Evolutionary conservation across 495 filamentous ascomycete species (phyloP), one percentile per base, ranked within the genome.

Genomic region (Penicillium daleae): DNA sequence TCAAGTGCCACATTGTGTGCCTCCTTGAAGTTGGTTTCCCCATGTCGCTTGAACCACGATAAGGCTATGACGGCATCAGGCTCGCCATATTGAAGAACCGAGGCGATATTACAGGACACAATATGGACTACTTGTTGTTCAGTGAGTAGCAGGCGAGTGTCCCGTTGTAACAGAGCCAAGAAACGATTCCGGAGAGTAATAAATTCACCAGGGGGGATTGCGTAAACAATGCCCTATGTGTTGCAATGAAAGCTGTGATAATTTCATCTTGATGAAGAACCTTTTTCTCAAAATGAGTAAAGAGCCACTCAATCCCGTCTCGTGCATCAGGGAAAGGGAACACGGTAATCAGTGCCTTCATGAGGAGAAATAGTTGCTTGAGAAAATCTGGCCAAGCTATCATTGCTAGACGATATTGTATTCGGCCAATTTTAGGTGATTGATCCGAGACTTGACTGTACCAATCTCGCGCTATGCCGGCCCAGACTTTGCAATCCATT

Each of bases 311-410:
- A 94, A 76, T 19, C 96, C 92, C 0, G 52, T 91, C 88, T 15
- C 84, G 78, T 8, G 91, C 86, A 17, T 83, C 84, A 4, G 60
- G 64, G 61, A 90, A 92, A 0, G 87, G 84, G 12, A 66, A 66
- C 15, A 77, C 60, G 57, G 75, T 77, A 27, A 80, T 72, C 22
- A 86, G 69, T 7, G 82, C 76, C 51, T 80, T 83, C 27, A 76
- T 80, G 68, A 94, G 96, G 65, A 87, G 89, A 61, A 87, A 93
- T 0, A 96, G 74, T 69, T 96, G 91, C 63, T 89, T 87, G 0
- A 92, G 65, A 2, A 84, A 78, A 66, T 92, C 89, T 0, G 90
- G 90, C 12, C 90, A 80, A 15, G 92, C 90, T 92, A 6, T 4
- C 4, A 40, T 4, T 40, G 1, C 37, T 87, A 95, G 80, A 70